Evolutionary conservation across 208 protist genomes (phyloP).

Genomic region (Trypanosoma grayi): DNA sequence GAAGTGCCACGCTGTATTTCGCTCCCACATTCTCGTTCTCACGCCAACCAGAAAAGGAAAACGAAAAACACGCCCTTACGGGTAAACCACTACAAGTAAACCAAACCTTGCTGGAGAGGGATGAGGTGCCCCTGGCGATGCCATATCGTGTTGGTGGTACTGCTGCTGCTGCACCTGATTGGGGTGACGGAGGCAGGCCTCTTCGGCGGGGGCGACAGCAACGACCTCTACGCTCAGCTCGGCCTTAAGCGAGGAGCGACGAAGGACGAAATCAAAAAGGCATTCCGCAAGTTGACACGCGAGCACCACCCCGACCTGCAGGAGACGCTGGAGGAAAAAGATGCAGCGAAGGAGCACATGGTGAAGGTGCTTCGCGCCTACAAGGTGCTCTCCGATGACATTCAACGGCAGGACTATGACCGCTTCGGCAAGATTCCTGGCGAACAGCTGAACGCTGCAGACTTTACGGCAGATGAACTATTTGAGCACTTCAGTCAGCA

Average conservation of each 20-base stretch:
- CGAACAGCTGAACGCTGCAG: conserved; percentile 44
- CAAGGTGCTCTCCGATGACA: conserved; percentile 71
- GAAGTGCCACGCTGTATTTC: no score
- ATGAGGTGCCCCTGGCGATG: no score
- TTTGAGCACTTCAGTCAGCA: conserved; percentile 74
- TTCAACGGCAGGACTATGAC: conserved; percentile 71
- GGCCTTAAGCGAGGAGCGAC: conserved; percentile 47
- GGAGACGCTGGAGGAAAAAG: conserved; percentile 76
- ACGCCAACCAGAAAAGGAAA: no score
- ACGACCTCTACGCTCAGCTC: conserved; percentile 71
- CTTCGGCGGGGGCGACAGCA: conserved; percentile 13
- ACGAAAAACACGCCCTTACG: no score
- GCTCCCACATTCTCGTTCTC: no score
- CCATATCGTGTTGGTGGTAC: conserved; percentile 11
- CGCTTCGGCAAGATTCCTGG: conserved; percentile 61
- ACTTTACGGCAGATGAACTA: conserved; percentile 53
- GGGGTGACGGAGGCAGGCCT: neutral
- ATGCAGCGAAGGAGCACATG: conserved; percentile 81
- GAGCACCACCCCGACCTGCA: conserved; percentile 90
- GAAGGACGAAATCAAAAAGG: conserved; percentile 68
- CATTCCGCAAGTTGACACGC: conserved; percentile 72
- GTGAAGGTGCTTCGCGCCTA: conserved; percentile 76
- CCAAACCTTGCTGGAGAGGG: no score
- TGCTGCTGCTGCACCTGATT: conserved; percentile 20
- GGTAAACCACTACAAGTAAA: no score